Evolutionary conservation across 1,284 basidiomycete species (phyloP), one percentile per base, ranked within the genome.

Genomic region (Malassezia japonica): DNA sequence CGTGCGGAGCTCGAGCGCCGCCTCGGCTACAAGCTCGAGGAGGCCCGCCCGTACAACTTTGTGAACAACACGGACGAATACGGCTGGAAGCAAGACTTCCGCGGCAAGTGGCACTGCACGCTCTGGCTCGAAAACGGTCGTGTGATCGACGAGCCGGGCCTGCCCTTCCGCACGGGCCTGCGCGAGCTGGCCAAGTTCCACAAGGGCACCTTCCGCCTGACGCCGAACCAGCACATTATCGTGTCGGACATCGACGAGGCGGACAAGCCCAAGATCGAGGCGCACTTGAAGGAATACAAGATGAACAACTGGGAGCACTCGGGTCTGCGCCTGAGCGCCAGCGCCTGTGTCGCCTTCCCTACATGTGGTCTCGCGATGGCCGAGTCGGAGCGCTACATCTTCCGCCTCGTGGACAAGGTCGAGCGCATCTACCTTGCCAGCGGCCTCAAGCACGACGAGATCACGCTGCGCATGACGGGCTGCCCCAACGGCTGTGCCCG

Each of bases 101-200:
- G 94, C 67, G 90, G 90, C 64, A 83, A 80, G 67, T 84, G 89
- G 74, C 89, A 95, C 74, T 92, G 89, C 76, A 91, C 85, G 46
- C 79, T 87, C 73, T 98, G 91, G 76, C 86, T 98, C 74, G 92
- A 98, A 77, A 99, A 98, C 72, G 94, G 94, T 10, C 85, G 92
- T 48, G 82, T 98, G 32, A 85, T 91, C 75, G 89, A 98, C 74
- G 88, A 89, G 74, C 83, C 88, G 4, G 86, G 82, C 38, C 79
- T 81, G 49, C 83, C 89, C 59, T 96, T 90, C 83, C 95, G 96
- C 79, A 84, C 85, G 6, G 91, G 87, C 49, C 77, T 99, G 48
- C 80, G 83, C 47, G 90, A 95, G 76, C 86, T 98, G 57, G 91
- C 90, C 53, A 84, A 86, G 76, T 77, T 88, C 13, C 90, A 94